phyloP scores from a whole-genome alignment of 2,329 filamentous ascomycete genomes.

The Colletotrichum somersetense region DNA sequence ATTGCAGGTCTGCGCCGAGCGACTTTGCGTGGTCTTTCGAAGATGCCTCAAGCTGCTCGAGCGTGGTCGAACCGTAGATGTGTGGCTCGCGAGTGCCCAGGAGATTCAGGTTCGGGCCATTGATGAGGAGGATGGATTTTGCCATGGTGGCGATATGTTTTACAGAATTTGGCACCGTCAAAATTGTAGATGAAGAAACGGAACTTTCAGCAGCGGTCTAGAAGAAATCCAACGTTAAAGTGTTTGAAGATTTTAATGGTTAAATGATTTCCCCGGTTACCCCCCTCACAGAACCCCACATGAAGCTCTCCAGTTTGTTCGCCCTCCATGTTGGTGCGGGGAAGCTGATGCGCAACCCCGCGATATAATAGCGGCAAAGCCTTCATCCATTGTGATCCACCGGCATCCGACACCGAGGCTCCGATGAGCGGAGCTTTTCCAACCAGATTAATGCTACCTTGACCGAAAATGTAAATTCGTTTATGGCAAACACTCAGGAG shows the following conservation, averaged over 20 bases:
- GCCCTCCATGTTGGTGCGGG: background rate
- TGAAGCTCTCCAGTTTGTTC: background rate
- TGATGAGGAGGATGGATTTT: conserved; percentile 75
- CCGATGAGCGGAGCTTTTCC: background rate
- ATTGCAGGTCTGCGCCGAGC: conserved; percentile 63
- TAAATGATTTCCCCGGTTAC: conserved; percentile 15
- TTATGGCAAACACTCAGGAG: background rate
- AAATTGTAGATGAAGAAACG: background rate
- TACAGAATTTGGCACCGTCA: background rate
- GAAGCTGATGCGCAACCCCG: conserved; percentile 7
- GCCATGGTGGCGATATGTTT: conserved; percentile 47
- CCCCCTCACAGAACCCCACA: conserved; percentile 7
- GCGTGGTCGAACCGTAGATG: conserved; percentile 79
- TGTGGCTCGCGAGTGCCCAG: conserved; percentile 80
- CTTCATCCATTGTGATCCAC: conserved; percentile 4
- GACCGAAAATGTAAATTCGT: too few species aligned
- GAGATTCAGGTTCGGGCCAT: conserved; percentile 85
- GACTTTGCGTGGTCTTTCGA: conserved; percentile 63
- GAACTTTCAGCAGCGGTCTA: background rate
- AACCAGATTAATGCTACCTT: background rate
- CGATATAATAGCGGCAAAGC: conserved; percentile 8
- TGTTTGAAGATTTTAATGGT: background rate
- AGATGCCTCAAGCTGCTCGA: conserved; percentile 68
- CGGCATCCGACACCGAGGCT: background rate
- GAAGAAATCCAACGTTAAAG: background rate